Evolutionary conservation across 129 eudicot species (phyloP).

Genomic region (Heracleum sosnowskyi): DNA sequence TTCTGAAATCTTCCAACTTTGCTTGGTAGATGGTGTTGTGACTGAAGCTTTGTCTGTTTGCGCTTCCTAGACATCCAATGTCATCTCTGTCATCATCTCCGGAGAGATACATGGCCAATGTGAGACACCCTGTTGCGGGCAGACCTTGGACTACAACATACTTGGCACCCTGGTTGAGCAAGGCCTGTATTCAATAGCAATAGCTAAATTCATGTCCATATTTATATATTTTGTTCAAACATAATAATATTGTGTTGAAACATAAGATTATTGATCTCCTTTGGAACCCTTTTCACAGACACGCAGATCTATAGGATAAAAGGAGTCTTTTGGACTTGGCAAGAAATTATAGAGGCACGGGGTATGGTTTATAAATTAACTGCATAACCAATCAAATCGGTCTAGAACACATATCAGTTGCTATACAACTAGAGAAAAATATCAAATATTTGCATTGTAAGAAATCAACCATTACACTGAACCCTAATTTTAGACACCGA

Average conservation of each 20-base stretch:
- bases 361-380: too few relatives aligned
- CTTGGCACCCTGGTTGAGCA: slow-evolving; percentile 74
- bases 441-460: not conserved
- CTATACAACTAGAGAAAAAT: not conserved
- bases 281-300: not conserved
- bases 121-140: slow-evolving; percentile 82
- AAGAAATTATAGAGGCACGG: too few relatives aligned
- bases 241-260: not conserved
- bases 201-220: not conserved
- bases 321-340: not conserved
- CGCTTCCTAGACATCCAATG: slow-evolving; percentile 48
- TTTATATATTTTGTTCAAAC: not conserved
- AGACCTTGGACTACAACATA: slow-evolving; percentile 83
- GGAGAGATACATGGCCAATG: slow-evolving; percentile 50
- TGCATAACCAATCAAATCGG: not conserved
- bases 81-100: slow-evolving; percentile 46
- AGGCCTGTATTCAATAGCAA: slow-evolving; percentile 31
- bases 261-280: not conserved
- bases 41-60: slow-evolving; percentile 38
- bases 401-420: not conserved
- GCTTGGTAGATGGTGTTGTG: slow-evolving; percentile 68
- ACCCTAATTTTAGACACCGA: too few relatives aligned
- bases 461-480: not conserved
- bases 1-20: slow-evolving; percentile 34
- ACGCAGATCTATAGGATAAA: not conserved